Conservation (phyloP, 768 basidiomycete genomes). For the Mycena sanguinolenta region DNA sequence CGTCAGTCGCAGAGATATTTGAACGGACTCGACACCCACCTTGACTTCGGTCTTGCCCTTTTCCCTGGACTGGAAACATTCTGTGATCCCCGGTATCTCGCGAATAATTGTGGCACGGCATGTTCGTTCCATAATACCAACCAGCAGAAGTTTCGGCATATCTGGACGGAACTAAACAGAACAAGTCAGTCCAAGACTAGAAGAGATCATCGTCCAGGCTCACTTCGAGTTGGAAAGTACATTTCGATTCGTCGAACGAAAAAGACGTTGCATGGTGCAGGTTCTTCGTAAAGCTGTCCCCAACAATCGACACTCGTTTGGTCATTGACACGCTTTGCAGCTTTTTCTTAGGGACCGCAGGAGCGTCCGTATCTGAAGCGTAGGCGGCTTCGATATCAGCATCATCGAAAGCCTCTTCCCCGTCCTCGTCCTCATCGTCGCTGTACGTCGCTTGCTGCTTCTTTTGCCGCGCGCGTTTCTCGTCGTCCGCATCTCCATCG, state of each 20-base stretch:
- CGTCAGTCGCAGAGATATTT: conserved; percentile 21
- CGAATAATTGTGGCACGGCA: conserved; percentile 89
- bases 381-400: conserved; percentile 74
- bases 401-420: conserved; percentile 64
- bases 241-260: conserved; percentile 72
- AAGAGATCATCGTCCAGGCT: conserved; percentile 43
- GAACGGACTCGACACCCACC: conserved; percentile 50
- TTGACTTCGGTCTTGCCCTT: conserved; percentile 65
- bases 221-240: conserved; percentile 89
- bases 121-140: conserved; percentile 91
- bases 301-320: conserved; percentile 58
- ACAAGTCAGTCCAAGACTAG: conserved; percentile 4
- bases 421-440: conserved; percentile 73
- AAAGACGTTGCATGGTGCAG: conserved; percentile 81
- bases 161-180: conserved; percentile 80
- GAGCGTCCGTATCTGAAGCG: conserved; percentile 56
- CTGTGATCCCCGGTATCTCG: conserved; percentile 89
- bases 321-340: conserved; percentile 51
- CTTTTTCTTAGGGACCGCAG: conserved; percentile 45
- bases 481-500: conserved; percentile 86
- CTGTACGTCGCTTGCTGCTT: conserved; percentile 85
- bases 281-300: conserved; percentile 66
- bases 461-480: conserved; percentile 78
- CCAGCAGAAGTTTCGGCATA: conserved; percentile 93
- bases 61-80: conserved; percentile 85